Conservation (phyloP, 2,329 filamentous ascomycete species). For the Macrophomina pseudophaseolina region DNA sequence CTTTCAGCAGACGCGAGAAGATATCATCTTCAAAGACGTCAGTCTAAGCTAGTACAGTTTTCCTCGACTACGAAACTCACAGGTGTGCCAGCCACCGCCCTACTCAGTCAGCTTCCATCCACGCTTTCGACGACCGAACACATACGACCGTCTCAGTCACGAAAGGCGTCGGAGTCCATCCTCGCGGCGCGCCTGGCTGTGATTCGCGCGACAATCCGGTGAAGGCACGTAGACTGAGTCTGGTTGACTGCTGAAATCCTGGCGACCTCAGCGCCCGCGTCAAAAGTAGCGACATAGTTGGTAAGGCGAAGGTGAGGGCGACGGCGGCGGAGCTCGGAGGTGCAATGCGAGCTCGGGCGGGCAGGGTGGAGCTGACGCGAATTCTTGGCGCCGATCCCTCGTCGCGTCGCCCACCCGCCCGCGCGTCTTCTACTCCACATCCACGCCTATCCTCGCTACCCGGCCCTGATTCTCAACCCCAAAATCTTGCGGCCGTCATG, state of each 20-base stretch:
- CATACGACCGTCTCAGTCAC: constrained; percentile 57
- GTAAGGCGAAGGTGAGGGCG: background rate
- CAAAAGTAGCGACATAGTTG: constrained; percentile 41
- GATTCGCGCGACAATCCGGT: constrained; percentile 29
- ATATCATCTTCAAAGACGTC: constrained; percentile 44
- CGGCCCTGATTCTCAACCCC: background rate
- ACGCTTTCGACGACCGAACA: constrained; percentile 7
- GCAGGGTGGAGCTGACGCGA: constrained; percentile 8
- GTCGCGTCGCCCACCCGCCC: constrained; percentile 4
- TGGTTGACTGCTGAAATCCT: constrained; percentile 26
- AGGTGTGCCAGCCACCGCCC: constrained; percentile 59
- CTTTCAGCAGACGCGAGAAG: constrained; percentile 54
- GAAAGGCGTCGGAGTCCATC: constrained; percentile 55
- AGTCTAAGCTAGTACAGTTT: constrained; percentile 8
- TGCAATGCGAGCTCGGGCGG: constrained; percentile 1
- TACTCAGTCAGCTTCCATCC: constrained; percentile 41
- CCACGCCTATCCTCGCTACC: background rate
- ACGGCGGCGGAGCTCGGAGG: constrained; percentile 9
- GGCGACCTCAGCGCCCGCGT: constrained; percentile 34
- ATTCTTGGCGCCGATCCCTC: constrained; percentile 18
- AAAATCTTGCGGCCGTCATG: background rate
- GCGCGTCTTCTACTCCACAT: constrained; percentile 24
- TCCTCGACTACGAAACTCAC: constrained; percentile 31
- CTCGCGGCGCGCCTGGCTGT: constrained; percentile 35
- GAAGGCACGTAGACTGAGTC: constrained; percentile 33